Evolutionary conservation across 73 alveolate genomes (phyloP).

Genomic region (Paramecium tetraurelia): DNA sequence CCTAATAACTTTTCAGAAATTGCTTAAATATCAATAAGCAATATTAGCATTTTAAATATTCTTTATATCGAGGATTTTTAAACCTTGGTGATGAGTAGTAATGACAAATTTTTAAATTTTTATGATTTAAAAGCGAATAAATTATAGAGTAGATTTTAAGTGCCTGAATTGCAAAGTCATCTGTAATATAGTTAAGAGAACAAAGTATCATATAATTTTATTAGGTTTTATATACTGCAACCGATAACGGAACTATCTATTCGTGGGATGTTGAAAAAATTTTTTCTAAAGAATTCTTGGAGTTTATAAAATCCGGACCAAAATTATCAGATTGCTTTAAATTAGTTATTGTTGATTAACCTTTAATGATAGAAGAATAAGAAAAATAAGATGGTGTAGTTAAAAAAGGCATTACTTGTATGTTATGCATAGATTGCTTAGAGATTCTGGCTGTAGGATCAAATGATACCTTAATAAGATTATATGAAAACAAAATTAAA

Average conservation of each 20-base stretch:
- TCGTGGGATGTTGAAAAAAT: constrained; percentile 28
- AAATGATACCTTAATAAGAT: constrained; percentile 45
- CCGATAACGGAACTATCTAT: background rate
- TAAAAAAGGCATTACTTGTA: constrained; percentile 30
- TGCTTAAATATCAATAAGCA: background rate
- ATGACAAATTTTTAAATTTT: constrained; percentile 8
- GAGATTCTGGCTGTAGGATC: constrained; percentile 54
- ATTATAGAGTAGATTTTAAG: background rate
- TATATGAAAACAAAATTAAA: constrained; percentile 21
- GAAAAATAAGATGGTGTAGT: background rate
- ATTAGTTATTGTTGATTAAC: background rate
- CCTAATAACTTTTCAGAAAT: background rate
- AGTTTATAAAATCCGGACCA: background rate
- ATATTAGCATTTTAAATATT: constrained; percentile 8
- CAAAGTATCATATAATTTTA: background rate
- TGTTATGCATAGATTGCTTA: constrained; percentile 42
- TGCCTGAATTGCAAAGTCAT: background rate
- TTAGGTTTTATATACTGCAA: constrained; percentile 7
- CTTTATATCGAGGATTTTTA: background rate
- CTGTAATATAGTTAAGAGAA: background rate
- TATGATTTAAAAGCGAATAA: constrained; percentile 5
- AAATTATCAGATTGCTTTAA: background rate
- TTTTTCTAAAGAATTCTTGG: constrained; percentile 9
- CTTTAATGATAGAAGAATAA: background rate
- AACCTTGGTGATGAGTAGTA: background rate